phyloP scores from a whole-genome alignment of 164 flowering plant genomes.

The Sedum album region DNA sequence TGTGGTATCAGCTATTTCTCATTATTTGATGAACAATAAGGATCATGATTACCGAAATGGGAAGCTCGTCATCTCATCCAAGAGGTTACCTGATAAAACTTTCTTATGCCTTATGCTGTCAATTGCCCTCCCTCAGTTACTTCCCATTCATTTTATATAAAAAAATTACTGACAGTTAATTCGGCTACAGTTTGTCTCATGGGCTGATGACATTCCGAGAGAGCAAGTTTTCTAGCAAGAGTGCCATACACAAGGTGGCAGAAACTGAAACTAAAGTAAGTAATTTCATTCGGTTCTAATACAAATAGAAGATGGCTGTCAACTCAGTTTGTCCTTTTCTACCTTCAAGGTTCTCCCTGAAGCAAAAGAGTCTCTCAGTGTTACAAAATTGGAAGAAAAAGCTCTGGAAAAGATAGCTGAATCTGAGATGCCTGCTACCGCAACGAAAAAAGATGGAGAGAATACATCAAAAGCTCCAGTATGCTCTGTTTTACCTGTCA shows the following conservation, averaged over 20 bases:
- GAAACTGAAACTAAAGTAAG: constrained; percentile 49
- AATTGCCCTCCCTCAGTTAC: constrained; percentile 1
- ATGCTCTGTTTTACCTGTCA: no score
- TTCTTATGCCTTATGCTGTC: neutral
- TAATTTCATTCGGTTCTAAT: neutral
- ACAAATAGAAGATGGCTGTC: neutral
- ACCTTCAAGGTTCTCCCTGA: constrained; percentile 22
- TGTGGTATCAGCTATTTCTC: constrained; percentile 83
- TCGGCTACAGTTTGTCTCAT: constrained; percentile 87
- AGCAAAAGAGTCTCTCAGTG: constrained; percentile 19
- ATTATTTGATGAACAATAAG: constrained; percentile 81
- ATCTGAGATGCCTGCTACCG: constrained; percentile 27
- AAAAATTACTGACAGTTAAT: no score
- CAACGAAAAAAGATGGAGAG: constrained; percentile 42
- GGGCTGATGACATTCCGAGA: constrained; percentile 79
- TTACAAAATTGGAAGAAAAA: constrained; percentile 14
- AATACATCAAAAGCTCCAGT: no score
- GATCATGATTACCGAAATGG: constrained; percentile 82
- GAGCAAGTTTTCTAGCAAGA: constrained; percentile 36
- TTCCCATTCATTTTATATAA: constrained; percentile 10
- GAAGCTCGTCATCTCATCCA: constrained; percentile 73
- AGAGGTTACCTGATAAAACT: constrained; percentile 37
- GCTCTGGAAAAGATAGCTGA: constrained; percentile 39
- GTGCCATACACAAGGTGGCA: constrained; percentile 40
- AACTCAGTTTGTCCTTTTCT: neutral